phyloP scores from a whole-genome alignment of 192 early-diverging fungal genomes.

The Pilaira anomala region DNA sequence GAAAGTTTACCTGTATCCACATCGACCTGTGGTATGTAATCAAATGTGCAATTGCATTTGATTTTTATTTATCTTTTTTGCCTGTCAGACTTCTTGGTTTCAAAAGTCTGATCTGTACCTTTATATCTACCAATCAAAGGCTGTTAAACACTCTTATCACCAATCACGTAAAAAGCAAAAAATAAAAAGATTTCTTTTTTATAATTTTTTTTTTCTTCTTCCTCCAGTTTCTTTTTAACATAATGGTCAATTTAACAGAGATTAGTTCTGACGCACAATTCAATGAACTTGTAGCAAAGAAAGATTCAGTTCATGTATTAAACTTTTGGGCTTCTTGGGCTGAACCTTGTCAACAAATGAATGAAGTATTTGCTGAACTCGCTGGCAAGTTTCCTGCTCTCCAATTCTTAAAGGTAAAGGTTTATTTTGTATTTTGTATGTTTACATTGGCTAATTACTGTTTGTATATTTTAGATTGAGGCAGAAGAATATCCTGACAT shows the following conservation, averaged over 20 bases:
- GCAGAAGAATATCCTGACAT: conserved; percentile 89
- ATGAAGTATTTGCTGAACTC: conserved; percentile 85
- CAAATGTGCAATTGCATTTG: too few relatives aligned
- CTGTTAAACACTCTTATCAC: too few relatives aligned
- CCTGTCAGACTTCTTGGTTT: too few relatives aligned
- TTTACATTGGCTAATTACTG: neutral
- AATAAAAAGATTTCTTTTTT: neutral
- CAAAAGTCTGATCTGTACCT: too few relatives aligned
- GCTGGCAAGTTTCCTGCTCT: conserved; percentile 72
- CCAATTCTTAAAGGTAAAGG: conserved; percentile 68
- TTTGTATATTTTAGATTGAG: conserved; percentile 53
- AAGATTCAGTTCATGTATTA: conserved; percentile 51
- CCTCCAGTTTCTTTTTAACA: conserved; percentile 4
- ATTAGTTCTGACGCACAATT: conserved; percentile 46
- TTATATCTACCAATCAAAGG: too few relatives aligned
- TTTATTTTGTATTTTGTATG: neutral
- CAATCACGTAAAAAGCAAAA: neutral
- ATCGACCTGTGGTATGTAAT: too few relatives aligned
- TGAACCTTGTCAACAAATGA: conserved; percentile 87
- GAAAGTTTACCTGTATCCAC: too few relatives aligned
- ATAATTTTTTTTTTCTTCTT: conserved; percentile 2
- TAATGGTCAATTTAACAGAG: conserved; percentile 42
- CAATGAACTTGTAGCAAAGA: conserved; percentile 22
- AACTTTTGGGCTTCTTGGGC: conserved; percentile 96
- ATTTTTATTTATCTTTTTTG: too few relatives aligned